phyloP scores from a whole-genome alignment of 1,284 basidiomycete species.

The Ganoderma lingzhi region DNA sequence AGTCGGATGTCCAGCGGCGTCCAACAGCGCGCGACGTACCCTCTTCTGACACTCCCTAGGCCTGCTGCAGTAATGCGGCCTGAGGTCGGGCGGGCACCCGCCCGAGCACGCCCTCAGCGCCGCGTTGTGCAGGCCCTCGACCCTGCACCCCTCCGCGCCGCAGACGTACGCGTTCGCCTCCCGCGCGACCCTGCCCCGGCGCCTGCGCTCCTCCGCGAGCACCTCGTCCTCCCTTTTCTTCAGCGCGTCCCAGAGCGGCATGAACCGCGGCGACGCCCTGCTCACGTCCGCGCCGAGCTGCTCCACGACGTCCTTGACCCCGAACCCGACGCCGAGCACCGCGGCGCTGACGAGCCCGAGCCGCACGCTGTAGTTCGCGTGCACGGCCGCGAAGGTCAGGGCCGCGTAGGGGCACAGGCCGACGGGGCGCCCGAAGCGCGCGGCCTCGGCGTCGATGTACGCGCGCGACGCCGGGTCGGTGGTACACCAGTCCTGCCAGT shows the following conservation, averaged over 20 bases:
- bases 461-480: conserved; percentile 11
- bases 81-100: conserved; percentile 20
- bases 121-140: conserved; percentile 10
- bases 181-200: conserved; percentile 13
- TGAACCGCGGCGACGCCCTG: conserved; percentile 8
- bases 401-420: conserved; percentile 4
- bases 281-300: background rate
- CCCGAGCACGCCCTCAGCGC: conserved; percentile 21
- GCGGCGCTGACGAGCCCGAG: conserved; percentile 21
- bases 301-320: conserved; percentile 13
- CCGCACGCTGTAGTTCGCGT: conserved; percentile 5
- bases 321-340: conserved; percentile 11
- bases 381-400: conserved; percentile 10
- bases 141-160: conserved; percentile 19
- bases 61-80: conserved; percentile 14
- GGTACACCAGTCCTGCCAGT: conserved; percentile 13
- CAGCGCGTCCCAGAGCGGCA: conserved; percentile 26
- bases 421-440: conserved; percentile 11
- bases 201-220: conserved; percentile 4
- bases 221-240: conserved; percentile 19
- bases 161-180: conserved; percentile 18
- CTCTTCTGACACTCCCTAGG: conserved; percentile 24
- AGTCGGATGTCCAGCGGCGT: no score
- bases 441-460: conserved; percentile 8
- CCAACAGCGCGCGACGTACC: background rate